Base-by-base conservation (phyloP, 2,329 filamentous ascomycete genomes). In the Trichoderma sp. region DNA sequence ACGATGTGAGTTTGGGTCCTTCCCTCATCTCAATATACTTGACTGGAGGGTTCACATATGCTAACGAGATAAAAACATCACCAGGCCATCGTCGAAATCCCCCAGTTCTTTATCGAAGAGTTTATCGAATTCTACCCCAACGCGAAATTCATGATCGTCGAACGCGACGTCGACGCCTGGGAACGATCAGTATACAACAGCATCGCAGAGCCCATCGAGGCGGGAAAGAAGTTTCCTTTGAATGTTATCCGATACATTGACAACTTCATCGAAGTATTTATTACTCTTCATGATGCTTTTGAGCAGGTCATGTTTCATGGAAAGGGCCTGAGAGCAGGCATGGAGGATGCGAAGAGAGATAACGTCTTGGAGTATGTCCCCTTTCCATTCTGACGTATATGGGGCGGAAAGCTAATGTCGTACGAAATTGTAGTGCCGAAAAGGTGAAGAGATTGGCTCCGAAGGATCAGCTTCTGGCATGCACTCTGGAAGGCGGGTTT, bases 151-250 rank as follows among this genome's bases (percentile, higher is more conserved):
- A 78, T 82, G 17, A 75, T 82, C 15, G 79, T 76, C 3, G 80
- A 82, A 66, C 77, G 81, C 15, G 74, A 80, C 26, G 77, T 78
- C 3, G 76, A 80, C n/a, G 79, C 78, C 57, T 82, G 81, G 81
- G 73, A 72, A 20, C 70, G 68, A 17, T 74, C 73, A 7, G 11
- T 77, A 57, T 68, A 74, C 55, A 79, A 80, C 62, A 79, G 80
- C 3, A 17, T 78, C 55, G 63, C 55, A 8, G 39, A 39, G 15
- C 13, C 72, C 28, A 30, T 74, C 53, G 11, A 64, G 4, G 39
- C 36, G 17, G 55, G 32, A 12, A 43, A 34, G 3, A 50, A 67
- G 2, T 74, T 81, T 17, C 78, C 80, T 15, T 71, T 79, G 73
- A 77, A 74, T 1, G 1, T 76, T 3, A 72, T 80, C 43, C 73